phyloP scores from a whole-genome alignment of 139 green algal species.

The Chlorella vulgaris region DNA sequence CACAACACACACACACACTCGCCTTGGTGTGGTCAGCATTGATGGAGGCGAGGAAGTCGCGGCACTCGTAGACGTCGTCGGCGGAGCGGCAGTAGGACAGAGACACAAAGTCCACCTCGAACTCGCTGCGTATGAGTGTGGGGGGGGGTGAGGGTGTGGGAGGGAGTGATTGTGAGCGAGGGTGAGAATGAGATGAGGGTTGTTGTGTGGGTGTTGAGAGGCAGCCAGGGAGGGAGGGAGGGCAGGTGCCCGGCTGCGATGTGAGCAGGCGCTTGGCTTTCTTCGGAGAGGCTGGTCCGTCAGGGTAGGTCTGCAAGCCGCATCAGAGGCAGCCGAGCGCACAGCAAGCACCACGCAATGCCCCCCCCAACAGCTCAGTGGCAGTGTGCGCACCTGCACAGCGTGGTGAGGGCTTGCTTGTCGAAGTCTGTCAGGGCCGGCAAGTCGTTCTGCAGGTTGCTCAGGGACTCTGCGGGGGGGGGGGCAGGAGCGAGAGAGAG shows the following conservation, averaged over 20 bases:
- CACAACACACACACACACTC: not conserved
- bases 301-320: not conserved
- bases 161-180: too few relatives aligned
- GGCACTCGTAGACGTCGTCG: slow-evolving; percentile 76
- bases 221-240: too few relatives aligned
- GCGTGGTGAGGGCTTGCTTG: slow-evolving; percentile 54
- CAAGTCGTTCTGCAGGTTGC: slow-evolving; percentile 86
- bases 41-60: slow-evolving; percentile 75
- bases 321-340: not conserved
- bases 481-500: not conserved
- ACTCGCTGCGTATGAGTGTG: slow-evolving; percentile 30
- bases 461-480: slow-evolving; percentile 53
- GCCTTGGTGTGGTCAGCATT: slow-evolving; percentile 70
- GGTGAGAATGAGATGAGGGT: too few relatives aligned
- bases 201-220: too few relatives aligned
- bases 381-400: slow-evolving; percentile 15
- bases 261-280: too few relatives aligned
- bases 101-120: slow-evolving; percentile 73
- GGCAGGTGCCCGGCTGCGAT: too few relatives aligned
- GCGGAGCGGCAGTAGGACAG: slow-evolving; percentile 61
- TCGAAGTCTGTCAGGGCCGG: slow-evolving; percentile 79
- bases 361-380: too few relatives aligned
- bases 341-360: too few relatives aligned
- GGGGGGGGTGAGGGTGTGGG: not conserved
- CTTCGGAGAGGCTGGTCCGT: not conserved